A percentile compares a stretch with the other conserved stretches of the same genome.
Evolutionary conservation across 345 rosid species (phyloP).

Genomic region (Odontarrhena argentea): DNA sequence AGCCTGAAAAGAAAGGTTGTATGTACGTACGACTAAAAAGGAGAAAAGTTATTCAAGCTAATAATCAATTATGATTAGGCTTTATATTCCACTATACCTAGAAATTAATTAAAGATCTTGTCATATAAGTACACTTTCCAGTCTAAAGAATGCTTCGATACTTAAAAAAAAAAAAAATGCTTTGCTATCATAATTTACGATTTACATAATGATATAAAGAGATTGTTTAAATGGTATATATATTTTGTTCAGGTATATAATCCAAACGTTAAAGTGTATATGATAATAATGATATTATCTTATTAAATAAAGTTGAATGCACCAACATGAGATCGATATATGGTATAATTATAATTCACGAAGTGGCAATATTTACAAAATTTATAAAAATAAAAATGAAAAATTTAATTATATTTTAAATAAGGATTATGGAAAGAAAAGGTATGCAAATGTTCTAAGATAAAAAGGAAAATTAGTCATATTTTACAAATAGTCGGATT

Average conservation of each 20-base stretch:
- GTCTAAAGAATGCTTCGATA: not conserved
- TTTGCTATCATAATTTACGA: not conserved
- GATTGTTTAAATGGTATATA: not conserved
- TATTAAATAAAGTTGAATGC: no score
- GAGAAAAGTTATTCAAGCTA: not conserved
- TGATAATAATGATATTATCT: not conserved
- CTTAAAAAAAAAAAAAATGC: no score
- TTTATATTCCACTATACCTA: not conserved
- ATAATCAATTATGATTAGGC: not conserved
- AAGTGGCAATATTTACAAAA: no score
- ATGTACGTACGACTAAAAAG: slow-evolving; percentile 6
- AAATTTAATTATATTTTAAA: no score
- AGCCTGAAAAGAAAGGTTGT: slow-evolving; percentile 20
- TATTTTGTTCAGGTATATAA: not conserved
- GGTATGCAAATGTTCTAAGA: no score
- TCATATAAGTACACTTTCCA: not conserved
- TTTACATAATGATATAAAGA: not conserved
- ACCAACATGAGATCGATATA: no score
- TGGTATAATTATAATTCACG: no score
- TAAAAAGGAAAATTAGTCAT: no score
- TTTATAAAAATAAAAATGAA: no score
- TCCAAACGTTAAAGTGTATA: slow-evolving; percentile 26
- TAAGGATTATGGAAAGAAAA: no score
- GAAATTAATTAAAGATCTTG: not conserved
- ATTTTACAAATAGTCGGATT: no score